Base-by-base conservation (phyloP, 2,329 filamentous ascomycete species). In the Trichoderma gracile region DNA sequence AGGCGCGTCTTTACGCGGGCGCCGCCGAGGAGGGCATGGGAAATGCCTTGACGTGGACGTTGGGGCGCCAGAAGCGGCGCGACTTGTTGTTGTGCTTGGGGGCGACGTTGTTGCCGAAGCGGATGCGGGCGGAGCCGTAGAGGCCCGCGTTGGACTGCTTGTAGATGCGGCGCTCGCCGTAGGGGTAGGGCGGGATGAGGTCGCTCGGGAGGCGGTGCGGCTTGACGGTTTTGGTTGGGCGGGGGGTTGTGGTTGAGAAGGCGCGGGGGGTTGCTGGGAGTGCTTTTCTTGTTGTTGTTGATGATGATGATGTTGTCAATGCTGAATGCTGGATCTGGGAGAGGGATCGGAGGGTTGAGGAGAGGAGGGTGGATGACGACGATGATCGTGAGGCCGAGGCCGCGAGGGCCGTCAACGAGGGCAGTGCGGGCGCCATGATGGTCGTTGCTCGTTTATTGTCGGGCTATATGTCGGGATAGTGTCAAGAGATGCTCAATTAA, bases 91-190 rank as follows among this genome's bases (percentile, higher is more conserved):
- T 84, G 71, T 87, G 83, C 69, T 84, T 80, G 50, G 86, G 87
- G 42, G 93, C 86, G 57, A 94, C 87, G 70, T 86, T 89, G 84
- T 94, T 93, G 75, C 91, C 91, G 77, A 90, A 92, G 57, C 87
- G 90, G 74, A 93, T 89, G 72, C 86, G 86, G 68, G 86, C 81
- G 46, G 78, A 78, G 70, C 89, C 91, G 79, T 91, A 92, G 9
- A 93, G 86, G 52, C 89, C 89, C 65, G 80, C 82, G 80, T 93
- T 91, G 70, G 89, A 88, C 78, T 95, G 91, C 79, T 94, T 93
- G 83, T 91, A 95, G 69, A 88, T 79, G 67, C 75, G 80, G 64
- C 88, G 85, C 61, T 85, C 83, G 55, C 90, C 90, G 77, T 91
- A 89, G 0, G 91, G 91, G 76, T 95, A 95, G 3, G 81, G 79